A percentile compares a stretch with the other conserved stretches of the same genome.
These are phyloP conservation scores for Leccinum boreale DNA, from an alignment of 768 basidiomycete species.

Conservation along the genomic window DNA sequence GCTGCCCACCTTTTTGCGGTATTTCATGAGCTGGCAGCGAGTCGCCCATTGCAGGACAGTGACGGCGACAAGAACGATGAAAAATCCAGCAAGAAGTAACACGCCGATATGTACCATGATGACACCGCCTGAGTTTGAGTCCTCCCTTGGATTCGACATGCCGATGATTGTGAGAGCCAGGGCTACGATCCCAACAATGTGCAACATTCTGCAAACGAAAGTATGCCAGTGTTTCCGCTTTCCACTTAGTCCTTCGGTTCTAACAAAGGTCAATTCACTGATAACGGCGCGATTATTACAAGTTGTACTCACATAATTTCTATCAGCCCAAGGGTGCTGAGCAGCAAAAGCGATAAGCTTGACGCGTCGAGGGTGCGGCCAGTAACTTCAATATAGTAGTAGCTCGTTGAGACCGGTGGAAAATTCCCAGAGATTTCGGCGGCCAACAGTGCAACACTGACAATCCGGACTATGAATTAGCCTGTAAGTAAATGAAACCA, in stretches of 20 bases:
- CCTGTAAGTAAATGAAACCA: not conserved
- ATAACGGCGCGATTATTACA: not conserved
- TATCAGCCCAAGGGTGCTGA: slow-evolving; percentile 37
- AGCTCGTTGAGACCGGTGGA: too few species aligned
- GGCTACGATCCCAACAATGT: slow-evolving; percentile 26
- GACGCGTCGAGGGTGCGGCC: slow-evolving; percentile 20
- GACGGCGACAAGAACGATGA: slow-evolving; percentile 45
- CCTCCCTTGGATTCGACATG: not conserved
- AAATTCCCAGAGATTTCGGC: too few species aligned
- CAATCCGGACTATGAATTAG: slow-evolving; percentile 46
- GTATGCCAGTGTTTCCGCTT: slow-evolving; percentile 3
- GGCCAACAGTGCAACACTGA: slow-evolving; percentile 45
- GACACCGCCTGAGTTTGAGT: not conserved
- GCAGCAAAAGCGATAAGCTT: slow-evolving; percentile 37
- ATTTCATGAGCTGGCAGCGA: slow-evolving; percentile 35
- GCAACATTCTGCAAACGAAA: slow-evolving; percentile 23
- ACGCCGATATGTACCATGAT: slow-evolving; percentile 30
- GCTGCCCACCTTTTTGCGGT: slow-evolving; percentile 33
- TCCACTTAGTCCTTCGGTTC: slow-evolving; percentile 28
- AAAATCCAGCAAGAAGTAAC: slow-evolving; percentile 31
- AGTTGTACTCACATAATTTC: slow-evolving; percentile 31
- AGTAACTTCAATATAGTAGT: too few species aligned
- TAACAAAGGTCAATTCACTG: slow-evolving; percentile 4
- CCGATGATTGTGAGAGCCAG: slow-evolving; percentile 22
- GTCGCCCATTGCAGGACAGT: slow-evolving; percentile 50